Evolutionary conservation across 805 yeast genomes (phyloP).

Genomic region (Candida qinlingensis): DNA sequence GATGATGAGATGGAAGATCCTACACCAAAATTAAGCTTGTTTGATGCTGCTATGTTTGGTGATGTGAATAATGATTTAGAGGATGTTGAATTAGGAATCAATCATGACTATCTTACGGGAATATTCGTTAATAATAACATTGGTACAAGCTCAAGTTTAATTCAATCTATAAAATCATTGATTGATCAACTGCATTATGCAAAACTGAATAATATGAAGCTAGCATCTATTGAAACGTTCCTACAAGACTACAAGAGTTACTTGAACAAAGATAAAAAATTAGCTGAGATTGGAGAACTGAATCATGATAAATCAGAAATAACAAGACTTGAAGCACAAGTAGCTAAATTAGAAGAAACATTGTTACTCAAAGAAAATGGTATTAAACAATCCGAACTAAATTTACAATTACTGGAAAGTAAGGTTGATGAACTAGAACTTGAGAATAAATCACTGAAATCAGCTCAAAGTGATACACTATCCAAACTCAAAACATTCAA

Average conservation of each 20-base stretch:
- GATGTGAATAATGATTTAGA: conserved; percentile 46
- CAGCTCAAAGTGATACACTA: background rate
- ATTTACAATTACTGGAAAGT: background rate
- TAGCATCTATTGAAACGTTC: conserved; percentile 50
- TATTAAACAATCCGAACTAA: background rate
- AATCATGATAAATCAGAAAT: conserved; percentile 1
- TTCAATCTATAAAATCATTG: conserved; percentile 49
- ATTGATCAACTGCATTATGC: conserved; percentile 52
- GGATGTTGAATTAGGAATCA: conserved; percentile 43
- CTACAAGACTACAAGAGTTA: conserved; percentile 40
- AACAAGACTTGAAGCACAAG: background rate
- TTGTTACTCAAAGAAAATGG: conserved; percentile 2
- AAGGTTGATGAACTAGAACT: background rate
- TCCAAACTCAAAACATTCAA: background rate
- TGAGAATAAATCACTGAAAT: background rate
- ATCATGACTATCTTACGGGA: conserved; percentile 45
- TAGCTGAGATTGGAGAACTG: background rate
- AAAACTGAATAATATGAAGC: conserved; percentile 51
- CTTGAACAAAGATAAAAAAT: conserved; percentile 6
- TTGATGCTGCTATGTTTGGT: conserved; percentile 59
- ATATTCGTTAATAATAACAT: conserved; percentile 56
- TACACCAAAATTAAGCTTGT: conserved; percentile 29
- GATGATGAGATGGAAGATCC: conserved; percentile 14
- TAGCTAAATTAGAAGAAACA: background rate
- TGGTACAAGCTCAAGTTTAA: conserved; percentile 50